Evolutionary conservation across 2,329 filamentous ascomycete species (phyloP).

Genomic region (Microascus cirrosus): DNA sequence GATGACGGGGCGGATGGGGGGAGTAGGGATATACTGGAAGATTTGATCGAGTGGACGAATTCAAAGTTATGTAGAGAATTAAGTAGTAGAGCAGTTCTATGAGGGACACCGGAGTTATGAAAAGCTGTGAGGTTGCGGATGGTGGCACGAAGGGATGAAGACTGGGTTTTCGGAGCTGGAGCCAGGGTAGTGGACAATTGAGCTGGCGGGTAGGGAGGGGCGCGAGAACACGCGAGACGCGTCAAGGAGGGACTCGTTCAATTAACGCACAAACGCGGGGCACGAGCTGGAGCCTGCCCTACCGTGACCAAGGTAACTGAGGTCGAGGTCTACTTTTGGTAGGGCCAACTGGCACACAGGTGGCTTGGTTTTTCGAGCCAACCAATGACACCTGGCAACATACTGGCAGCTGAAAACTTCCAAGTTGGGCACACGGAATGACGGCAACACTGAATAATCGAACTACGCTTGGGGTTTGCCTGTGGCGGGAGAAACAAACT

Average conservation of each 20-base stretch:
- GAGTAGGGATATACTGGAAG: background rate
- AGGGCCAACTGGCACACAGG: background rate
- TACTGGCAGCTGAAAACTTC: too few relatives aligned
- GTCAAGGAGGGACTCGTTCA: background rate
- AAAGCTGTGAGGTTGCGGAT: background rate
- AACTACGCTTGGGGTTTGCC: too few relatives aligned
- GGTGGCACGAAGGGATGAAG: background rate
- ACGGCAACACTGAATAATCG: too few relatives aligned
- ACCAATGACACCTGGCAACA: too few relatives aligned
- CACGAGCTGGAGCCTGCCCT: background rate
- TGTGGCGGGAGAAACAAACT: too few relatives aligned
- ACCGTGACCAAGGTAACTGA: background rate
- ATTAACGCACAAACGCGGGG: constrained; percentile 4
- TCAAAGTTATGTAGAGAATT: background rate
- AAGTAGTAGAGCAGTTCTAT: background rate
- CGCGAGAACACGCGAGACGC: constrained; percentile 3
- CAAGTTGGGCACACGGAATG: too few relatives aligned
- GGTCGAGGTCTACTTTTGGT: too few relatives aligned
- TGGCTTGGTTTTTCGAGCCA: too few relatives aligned
- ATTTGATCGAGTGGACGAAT: background rate
- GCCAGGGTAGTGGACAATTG: background rate
- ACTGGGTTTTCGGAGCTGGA: background rate
- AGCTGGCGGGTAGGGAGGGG: constrained; percentile 1
- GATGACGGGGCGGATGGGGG: background rate
- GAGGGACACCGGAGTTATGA: background rate